Base-by-base conservation (phyloP, 305 asterid species). In the Galium porrigens region DNA sequence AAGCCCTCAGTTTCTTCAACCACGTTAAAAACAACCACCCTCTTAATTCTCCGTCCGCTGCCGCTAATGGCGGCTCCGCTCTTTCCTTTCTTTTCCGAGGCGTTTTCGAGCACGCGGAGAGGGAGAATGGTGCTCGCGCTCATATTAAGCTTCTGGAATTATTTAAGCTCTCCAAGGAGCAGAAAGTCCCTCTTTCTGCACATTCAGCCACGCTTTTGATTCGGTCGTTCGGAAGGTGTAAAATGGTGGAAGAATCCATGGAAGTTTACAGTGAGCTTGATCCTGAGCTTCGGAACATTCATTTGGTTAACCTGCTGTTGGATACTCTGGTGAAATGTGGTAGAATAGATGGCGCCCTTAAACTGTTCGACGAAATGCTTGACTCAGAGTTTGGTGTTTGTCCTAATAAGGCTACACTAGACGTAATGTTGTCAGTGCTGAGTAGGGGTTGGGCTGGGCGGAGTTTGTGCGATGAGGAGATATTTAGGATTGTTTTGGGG, bases 291-390 rank as follows among this genome's bases (percentile, higher is more conserved):
- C 79, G 71, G 61, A 84, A 78, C 60, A 69, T 83, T 22, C 66
- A 77, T 60, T 71, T 85, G 66, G 58, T 76, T 65, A 87, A 89
- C 69, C 34, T 73, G 68, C 77, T 84, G 56, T 33, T 89, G 18
- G 64, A 10, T 27, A 81, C 83, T 58, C 4, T 77, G 42, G 51
- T 89, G 63, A 68, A 71, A 25, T 73, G 72, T 39, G 85, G 84
- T 5, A 70, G 78, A 3, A 64, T 72, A 30, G 89, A 87, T 77
- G 80, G 76, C 71, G 96, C 89, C 4, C 33, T 82, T 69, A 83
- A 85, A 83, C 44, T 92, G 91, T 79, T 92, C 68, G 94, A 82
- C 63, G 77, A 84, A 89, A 85, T 86, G 95, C 83, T 89, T 68
- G 66, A 74, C 17, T 62, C 75, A 2, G 79, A 72, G 42, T 12